phyloP scores from a whole-genome alignment of 2,329 filamentous ascomycete genomes.

The Fusarium nygamai region DNA sequence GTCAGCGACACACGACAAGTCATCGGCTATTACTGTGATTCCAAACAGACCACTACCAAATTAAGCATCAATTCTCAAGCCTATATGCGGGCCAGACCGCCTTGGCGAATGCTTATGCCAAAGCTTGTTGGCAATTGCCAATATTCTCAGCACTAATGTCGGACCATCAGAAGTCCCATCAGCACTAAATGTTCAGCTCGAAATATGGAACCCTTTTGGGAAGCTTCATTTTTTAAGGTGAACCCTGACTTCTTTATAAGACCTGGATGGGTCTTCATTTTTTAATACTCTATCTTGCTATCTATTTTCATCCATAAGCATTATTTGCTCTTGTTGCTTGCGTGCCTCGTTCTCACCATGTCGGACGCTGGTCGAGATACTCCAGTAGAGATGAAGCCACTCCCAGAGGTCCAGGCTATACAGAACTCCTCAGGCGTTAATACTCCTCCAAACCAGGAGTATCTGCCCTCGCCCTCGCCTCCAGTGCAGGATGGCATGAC shows the following conservation, averaged over 20 bases:
- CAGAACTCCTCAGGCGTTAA: not conserved
- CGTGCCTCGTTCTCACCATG: not conserved
- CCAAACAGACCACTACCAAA: not conserved
- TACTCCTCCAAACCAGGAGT: not conserved
- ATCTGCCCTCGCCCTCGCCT: not conserved
- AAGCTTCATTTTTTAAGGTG: not conserved
- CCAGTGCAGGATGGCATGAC: fast-evolving
- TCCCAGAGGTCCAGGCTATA: not conserved
- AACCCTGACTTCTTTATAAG: not conserved
- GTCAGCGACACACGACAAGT: not conserved
- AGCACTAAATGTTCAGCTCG: not conserved
- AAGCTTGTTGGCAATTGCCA: not conserved
- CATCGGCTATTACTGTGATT: not conserved
- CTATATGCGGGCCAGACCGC: not conserved
- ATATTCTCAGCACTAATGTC: not conserved
- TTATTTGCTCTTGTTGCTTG: fast-evolving
- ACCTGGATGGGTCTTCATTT: fast-evolving
- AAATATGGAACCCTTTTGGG: not conserved
- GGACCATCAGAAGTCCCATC: not conserved
- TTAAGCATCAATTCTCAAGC: not conserved
- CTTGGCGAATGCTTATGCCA: not conserved
- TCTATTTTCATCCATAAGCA: fast-evolving
- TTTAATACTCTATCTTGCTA: fast-evolving
- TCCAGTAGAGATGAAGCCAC: not conserved
- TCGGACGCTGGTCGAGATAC: not conserved